Base-by-base conservation (phyloP, 345 rosid genomes). In the Microcos paniculata region DNA sequence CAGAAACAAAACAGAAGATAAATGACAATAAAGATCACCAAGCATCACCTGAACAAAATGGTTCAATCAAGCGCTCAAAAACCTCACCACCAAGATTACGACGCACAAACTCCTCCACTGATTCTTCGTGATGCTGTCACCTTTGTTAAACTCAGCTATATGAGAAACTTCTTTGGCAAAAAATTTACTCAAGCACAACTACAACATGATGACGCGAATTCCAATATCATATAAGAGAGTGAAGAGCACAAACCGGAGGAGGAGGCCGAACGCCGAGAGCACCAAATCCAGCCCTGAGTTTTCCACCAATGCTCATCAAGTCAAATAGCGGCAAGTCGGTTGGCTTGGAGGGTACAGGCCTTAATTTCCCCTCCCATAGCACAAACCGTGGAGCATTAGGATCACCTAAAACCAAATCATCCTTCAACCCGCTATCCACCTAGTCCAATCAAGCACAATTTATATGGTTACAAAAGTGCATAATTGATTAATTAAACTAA, bases 91-190 rank as follows among this genome's bases (percentile, higher is more conserved):
- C 99, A 35, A 93, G 94, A 79, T 93, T 93, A 74, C 99, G 92
- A 56, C 97, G 88, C 35, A 93, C 99, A 81, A 95, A 95, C 89
- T 93, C 96, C 81, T 91, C 98, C 71, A 91, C 96, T 13, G 99
- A 90, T 78, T 95, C 99, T 85, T 95, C 97, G 55, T 80, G 91
- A 84, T 91, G 97, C 98, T 92, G 97, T 91, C 85, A 92, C 89
- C 86, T 85, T 93, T 83, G 88, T 75, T 90, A 92, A 88, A 88
- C 67, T 82, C 79, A 77, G 78, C 76, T 67, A 80, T 79, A 85
- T 81, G 88, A 87, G 91, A 73, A 81, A 59, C 78, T 57, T 73
- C 62, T 76, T 53, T 80, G 56, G 42, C 71, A 59, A 51, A 40
- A 48, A 26, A 53, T 58, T 23, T 23, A 56, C 3, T 23, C 26